phyloP scores from a whole-genome alignment of 306 rosid genomes.

The Delonix regia region DNA sequence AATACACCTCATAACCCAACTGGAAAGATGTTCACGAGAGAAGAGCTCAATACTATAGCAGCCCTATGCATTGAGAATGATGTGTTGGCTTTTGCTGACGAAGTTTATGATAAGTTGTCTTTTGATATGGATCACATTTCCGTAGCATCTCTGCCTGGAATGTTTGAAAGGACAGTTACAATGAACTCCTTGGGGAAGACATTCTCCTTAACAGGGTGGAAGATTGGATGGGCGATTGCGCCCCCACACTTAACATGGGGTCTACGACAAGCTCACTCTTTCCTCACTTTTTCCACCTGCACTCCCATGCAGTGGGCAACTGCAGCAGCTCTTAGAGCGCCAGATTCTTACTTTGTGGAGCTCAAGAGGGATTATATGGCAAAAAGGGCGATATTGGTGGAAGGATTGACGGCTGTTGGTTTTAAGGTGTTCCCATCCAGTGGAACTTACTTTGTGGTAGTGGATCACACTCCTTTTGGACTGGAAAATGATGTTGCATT shows the following conservation, averaged over 20 bases:
- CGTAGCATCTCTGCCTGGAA: conserved; percentile 82
- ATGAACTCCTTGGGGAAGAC: conserved; percentile 92
- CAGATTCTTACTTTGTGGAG: conserved; percentile 75
- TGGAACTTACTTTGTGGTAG: conserved; percentile 90
- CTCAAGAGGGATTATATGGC: conserved; percentile 75
- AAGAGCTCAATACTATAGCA: conserved; percentile 69
- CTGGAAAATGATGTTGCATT: conserved; percentile 74
- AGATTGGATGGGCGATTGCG: conserved; percentile 90
- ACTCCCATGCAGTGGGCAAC: conserved; percentile 93
- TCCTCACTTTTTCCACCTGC: conserved; percentile 75
- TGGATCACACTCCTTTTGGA: conserved; percentile 95
- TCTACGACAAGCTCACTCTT: conserved; percentile 76
- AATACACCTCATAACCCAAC: conserved; percentile 91
- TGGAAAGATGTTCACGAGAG: conserved; percentile 82
- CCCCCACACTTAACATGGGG: conserved; percentile 88
- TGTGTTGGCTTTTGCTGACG: conserved; percentile 79
- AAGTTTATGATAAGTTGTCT: conserved; percentile 89
- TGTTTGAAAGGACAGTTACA: conserved; percentile 86
- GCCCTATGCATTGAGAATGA: conserved; percentile 90
- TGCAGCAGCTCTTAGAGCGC: conserved; percentile 86
- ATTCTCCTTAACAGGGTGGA: conserved; percentile 94
- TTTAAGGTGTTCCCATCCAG: conserved; percentile 83
- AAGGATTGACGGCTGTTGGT: conserved; percentile 82
- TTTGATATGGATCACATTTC: conserved; percentile 94
- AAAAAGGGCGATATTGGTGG: conserved; percentile 80